A percentile compares a stretch with the other conserved stretches of the same genome.
Evolutionary conservation across 129 eudicot genomes (phyloP).

Genomic region (Tanacetum coccineum): DNA sequence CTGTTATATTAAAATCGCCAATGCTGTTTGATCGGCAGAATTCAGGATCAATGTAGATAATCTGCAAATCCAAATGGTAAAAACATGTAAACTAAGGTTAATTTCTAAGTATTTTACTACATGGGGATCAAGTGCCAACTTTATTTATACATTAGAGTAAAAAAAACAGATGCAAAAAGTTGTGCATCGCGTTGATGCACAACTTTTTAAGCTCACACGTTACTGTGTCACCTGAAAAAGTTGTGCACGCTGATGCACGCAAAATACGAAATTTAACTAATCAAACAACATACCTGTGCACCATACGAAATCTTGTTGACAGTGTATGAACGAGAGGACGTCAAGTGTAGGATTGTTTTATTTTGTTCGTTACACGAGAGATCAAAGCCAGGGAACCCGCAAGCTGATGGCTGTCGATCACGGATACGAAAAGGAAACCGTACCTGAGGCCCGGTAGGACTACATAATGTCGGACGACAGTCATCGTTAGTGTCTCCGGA

Average conservation of each 20-base stretch:
- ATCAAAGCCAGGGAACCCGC: slow-evolving; percentile 66
- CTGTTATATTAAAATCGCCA: slow-evolving; percentile 16
- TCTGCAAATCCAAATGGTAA: neutral
- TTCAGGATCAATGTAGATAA: slow-evolving; percentile 34
- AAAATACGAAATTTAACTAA: too few species aligned
- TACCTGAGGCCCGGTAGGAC: slow-evolving; percentile 44
- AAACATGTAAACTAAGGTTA: neutral
- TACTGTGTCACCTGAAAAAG: too few species aligned
- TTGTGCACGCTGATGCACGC: too few species aligned
- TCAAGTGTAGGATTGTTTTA: slow-evolving; percentile 39
- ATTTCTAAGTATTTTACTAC: too few species aligned
- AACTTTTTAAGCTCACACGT: too few species aligned
- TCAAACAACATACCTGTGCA: neutral
- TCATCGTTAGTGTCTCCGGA: slow-evolving; percentile 16
- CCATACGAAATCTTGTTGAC: slow-evolving; percentile 44
- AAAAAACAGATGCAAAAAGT: too few species aligned
- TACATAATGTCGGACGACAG: slow-evolving; percentile 1
- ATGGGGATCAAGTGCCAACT: too few species aligned
- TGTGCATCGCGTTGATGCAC: too few species aligned
- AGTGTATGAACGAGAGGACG: slow-evolving; percentile 33
- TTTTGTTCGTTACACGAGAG: slow-evolving; percentile 41
- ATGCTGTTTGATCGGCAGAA: slow-evolving; percentile 39
- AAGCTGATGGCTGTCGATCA: slow-evolving; percentile 24
- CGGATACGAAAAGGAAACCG: slow-evolving; percentile 59
- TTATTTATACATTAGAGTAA: too few species aligned